Base-by-base conservation (phyloP, 495 filamentous ascomycete genomes). In the Entonaema liquescens region DNA sequence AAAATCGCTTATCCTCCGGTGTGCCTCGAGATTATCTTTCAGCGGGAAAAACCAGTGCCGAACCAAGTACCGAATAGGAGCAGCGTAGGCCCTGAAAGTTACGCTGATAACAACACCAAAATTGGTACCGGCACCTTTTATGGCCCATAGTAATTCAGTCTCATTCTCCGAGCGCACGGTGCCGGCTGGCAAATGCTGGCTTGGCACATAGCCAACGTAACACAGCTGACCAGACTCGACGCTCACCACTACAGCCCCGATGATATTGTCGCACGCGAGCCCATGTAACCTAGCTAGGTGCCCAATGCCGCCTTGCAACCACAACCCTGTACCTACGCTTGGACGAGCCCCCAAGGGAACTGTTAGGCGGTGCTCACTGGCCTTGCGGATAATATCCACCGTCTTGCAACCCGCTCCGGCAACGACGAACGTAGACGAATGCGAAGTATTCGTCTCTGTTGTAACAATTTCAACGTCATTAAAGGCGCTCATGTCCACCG, bases 301-400 rank as follows among this genome's bases (percentile, higher is more conserved):
- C 12, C 88, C 88, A 50, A 91, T 88, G 71, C 88, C 88, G 62
- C 88, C 89, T 81, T 91, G 88, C 55, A 91, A 78, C 87, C 86
- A 89, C 42, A 87, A 68, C 25, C 89, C 88, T 5, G 86, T 84
- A 35, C 88, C 89, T 50, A 90, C 87, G 62, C 88, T 89, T 73
- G 87, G 89, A 40, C 88, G 85, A 36, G 85, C 65, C 7, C 88
- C 89, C 42, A 90, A 73, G 3, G 89, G 89, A 25, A 90, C 85
- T 71, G 84, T 86, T 61, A 90, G 3, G 38, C 83, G 85, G 7
- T 62, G 77, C 31, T 63, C 76, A 82, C 86, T 84, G 62, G 87
- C 73, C 63, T 82, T 82, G 61, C 72, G 70, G 73, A 89, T 58
- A 71, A 91, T 86, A 75, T 89, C 85, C 6, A 80, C 87, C 13